Percentiles rank a stretch among this genome's conserved stretches.
These are phyloP conservation scores for Obelidium mucronatum DNA, from an alignment of 192 early-diverging fungal species.

Conservation along the genomic window DNA sequence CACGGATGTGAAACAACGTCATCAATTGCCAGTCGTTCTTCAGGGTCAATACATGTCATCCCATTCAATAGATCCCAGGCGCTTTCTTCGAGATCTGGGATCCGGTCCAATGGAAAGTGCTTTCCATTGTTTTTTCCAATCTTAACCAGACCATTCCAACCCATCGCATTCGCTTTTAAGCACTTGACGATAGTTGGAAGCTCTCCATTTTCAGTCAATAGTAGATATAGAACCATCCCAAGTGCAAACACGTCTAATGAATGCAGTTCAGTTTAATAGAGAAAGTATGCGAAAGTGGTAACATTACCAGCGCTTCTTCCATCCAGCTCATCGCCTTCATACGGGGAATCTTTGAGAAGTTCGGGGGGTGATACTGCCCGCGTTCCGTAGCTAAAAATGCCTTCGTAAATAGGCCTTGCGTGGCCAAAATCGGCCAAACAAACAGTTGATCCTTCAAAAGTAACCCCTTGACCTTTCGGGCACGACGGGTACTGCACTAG, in stretches of 20 bases:
- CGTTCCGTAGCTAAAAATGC: conserved; percentile 17
- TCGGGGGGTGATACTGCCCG: conserved; percentile 8
- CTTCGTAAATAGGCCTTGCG: neutral
- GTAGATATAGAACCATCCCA: conserved; percentile 25
- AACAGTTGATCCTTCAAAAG: neutral
- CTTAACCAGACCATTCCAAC: neutral
- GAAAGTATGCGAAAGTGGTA: neutral
- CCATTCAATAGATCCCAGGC: conserved; percentile 13
- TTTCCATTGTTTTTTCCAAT: neutral
- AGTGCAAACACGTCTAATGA: conserved; percentile 30
- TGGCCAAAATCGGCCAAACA: conserved; percentile 31
- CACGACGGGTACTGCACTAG: neutral
- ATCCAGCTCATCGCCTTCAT: neutral
- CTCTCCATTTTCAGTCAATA: conserved; percentile 6
- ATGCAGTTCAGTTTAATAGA: conserved; percentile 15
- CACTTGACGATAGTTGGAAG: neutral
- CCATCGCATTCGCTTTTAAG: neutral
- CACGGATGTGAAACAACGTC: conserved; percentile 15
- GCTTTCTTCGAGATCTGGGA: neutral
- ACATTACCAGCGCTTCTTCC: conserved; percentile 4
- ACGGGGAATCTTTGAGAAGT: conserved; percentile 4
- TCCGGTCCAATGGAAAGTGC: neutral
- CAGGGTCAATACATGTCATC: conserved; percentile 19
- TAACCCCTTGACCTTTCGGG: neutral
- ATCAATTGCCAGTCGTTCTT: neutral